Evolutionary conservation across 208 protist genomes (phyloP).

Genomic region (Leishmania gerbilli): DNA sequence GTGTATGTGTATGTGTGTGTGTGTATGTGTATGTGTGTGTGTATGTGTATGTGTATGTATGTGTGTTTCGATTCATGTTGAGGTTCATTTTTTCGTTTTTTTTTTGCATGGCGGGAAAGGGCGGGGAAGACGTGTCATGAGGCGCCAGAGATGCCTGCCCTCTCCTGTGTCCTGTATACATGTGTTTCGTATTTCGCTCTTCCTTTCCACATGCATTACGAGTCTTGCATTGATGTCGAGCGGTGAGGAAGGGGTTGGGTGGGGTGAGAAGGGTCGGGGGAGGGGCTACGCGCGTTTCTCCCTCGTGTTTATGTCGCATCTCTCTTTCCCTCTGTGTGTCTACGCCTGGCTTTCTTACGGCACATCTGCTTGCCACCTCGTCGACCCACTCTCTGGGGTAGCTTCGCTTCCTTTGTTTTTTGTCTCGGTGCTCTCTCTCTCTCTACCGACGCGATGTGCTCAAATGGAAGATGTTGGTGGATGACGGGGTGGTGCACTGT

Average conservation of each 20-base stretch:
- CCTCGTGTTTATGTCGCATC: too few species aligned
- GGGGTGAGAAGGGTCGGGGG: background rate
- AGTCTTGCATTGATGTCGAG: background rate
- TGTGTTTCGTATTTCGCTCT: background rate
- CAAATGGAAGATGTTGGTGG: background rate
- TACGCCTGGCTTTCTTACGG: background rate
- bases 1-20: background rate
- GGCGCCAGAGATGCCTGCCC: background rate
- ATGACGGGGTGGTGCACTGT: background rate
- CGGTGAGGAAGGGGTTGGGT: background rate
- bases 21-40: background rate
- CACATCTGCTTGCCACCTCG: background rate
- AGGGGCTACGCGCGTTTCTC: too few species aligned
- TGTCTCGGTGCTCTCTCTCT: background rate
- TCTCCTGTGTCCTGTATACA: background rate
- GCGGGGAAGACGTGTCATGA: background rate
- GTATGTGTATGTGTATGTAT: background rate
- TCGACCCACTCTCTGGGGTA: background rate
- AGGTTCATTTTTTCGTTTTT: too few species aligned
- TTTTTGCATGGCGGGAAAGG: background rate
- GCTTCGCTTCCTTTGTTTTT: constrained; percentile 9
- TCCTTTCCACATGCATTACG: background rate
- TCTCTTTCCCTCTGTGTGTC: too few species aligned
- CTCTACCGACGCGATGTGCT: background rate
- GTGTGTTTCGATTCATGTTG: background rate